These are phyloP conservation scores for Arabidopsis lyrata DNA, from an alignment of 441 rosid species.

Conservation along the genomic window DNA sequence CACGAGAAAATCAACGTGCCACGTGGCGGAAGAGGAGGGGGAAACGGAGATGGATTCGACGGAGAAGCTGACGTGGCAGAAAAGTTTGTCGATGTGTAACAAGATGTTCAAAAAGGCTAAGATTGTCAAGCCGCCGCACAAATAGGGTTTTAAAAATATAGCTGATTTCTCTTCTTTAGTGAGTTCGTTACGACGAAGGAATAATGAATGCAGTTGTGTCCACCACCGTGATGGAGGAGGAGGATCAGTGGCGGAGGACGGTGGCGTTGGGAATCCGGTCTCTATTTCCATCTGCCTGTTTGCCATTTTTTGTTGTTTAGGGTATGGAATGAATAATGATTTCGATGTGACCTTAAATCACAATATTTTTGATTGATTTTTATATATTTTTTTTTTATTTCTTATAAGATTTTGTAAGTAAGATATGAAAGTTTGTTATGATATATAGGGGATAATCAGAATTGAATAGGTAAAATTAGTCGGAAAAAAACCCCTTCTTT, in stretches of 20 bases:
- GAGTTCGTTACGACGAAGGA: not conserved
- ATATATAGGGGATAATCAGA: not conserved
- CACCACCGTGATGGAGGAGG: constrained; percentile 17
- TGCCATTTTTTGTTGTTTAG: not conserved
- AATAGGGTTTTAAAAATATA: fast-evolving
- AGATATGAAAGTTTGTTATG: not conserved
- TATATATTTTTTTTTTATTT: not conserved
- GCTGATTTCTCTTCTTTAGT: not conserved
- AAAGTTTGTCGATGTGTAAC: fast-evolving
- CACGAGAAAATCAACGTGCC: constrained; percentile 20
- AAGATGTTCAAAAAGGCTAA: fast-evolving
- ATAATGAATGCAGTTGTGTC: constrained; percentile 8
- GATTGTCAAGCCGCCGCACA: fast-evolving
- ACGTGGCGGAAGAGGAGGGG: not conserved
- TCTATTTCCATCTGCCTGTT: not conserved
- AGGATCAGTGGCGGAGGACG: constrained; percentile 9
- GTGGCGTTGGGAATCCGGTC: not conserved
- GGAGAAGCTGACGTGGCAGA: constrained; percentile 21
- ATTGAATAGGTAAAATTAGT: not conserved
- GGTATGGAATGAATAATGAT: not conserved
- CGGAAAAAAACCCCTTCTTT: too few species aligned
- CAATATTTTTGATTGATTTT: not conserved
- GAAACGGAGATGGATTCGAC: constrained; percentile 15
- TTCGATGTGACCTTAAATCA: not conserved
- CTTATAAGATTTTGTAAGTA: not conserved